Base-by-base conservation (phyloP, 202 grass and related monocot genomes). In the Saccharum hybrid region DNA sequence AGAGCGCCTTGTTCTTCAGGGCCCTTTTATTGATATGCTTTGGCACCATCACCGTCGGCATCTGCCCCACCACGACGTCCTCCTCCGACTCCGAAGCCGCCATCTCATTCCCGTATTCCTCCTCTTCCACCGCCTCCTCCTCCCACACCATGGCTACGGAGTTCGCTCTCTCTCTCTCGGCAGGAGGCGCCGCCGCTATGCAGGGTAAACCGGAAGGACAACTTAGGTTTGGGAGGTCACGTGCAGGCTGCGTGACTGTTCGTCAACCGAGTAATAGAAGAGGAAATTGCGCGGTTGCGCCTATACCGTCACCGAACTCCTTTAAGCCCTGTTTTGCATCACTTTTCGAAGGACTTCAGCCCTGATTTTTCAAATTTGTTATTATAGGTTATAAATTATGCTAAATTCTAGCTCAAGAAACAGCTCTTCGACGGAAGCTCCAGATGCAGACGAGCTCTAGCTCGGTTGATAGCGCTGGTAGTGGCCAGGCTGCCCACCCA, bases 11-110 rank as follows among this genome's bases (percentile, higher is more conserved):
- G 88, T 98, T 96, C 83, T 82, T 98, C 78, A 98, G 93, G 78
- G 91, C 52, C 71, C 96, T 88, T 84, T 96, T 98, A 1, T 96
- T 98, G 91, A 98, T 98, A 68, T 95, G 96, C 49, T 87, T 90
- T 7, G 96, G 96, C 33, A 98, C 96, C 84, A 88, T 91, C 46
- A 94, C 91, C 43, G 83, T 95, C 39, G 92, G 69, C 83, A 95
- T 93, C 78, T 96, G 91, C 75, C 96, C 96, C 54, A 98, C 96
- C 81, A 98, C 81, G 21, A 98, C 96, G 13, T 83, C 93, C 68
- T 87, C 85, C 28, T 28, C 28, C 40, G 68, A 63, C 4, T 62
- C 62, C 22, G 85, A 80, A 4, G 45, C 81, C 15, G 45, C 77
- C 84, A 81, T 87, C 72, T 89, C 80, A 42, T 88, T 88, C 67